Evolutionary conservation across 805 yeast species (phyloP).

Genomic region (Metahyphopichia silvanorum): DNA sequence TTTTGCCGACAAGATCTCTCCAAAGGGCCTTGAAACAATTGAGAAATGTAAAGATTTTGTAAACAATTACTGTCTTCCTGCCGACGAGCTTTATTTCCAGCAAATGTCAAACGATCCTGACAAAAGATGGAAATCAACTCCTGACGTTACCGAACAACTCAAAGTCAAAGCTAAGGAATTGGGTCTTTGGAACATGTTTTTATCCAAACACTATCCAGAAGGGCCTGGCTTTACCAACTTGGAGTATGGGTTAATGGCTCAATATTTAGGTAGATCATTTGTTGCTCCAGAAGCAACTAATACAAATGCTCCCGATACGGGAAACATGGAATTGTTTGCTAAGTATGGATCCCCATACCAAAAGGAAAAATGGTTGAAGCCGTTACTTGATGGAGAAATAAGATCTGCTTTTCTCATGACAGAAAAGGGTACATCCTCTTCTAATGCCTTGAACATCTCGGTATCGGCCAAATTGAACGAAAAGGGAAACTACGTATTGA

Average conservation of each 20-base stretch:
- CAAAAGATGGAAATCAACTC: conserved; percentile 46
- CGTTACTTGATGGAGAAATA: conserved; percentile 52
- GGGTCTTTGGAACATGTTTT: conserved; percentile 62
- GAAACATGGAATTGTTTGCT: conserved; percentile 53
- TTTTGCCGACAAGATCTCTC: conserved; percentile 32
- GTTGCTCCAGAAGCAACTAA: conserved; percentile 60
- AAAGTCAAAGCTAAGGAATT: conserved; percentile 49
- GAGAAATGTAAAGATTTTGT: conserved; percentile 47
- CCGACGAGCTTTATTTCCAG: conserved; percentile 41
- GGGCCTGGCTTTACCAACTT: conserved; percentile 60
- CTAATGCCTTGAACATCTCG: conserved; percentile 60
- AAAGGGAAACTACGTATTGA: conserved; percentile 47
- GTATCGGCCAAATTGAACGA: conserved; percentile 36
- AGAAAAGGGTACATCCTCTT: conserved; percentile 56
- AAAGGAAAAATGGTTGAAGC: conserved; percentile 46
- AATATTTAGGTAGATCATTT: conserved; percentile 52
- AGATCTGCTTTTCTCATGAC: conserved; percentile 66
- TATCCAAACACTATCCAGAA: conserved; percentile 44
- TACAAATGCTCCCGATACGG: conserved; percentile 63
- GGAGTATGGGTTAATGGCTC: conserved; percentile 66
- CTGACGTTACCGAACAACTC: conserved; percentile 47
- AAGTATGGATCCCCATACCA: conserved; percentile 38
- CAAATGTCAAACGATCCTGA: conserved; percentile 40
- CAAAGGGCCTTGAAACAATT: conserved; percentile 36
- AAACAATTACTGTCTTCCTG: conserved; percentile 55